Base-by-base conservation (phyloP, 768 basidiomycete genomes). In the Collybia sp. region DNA sequence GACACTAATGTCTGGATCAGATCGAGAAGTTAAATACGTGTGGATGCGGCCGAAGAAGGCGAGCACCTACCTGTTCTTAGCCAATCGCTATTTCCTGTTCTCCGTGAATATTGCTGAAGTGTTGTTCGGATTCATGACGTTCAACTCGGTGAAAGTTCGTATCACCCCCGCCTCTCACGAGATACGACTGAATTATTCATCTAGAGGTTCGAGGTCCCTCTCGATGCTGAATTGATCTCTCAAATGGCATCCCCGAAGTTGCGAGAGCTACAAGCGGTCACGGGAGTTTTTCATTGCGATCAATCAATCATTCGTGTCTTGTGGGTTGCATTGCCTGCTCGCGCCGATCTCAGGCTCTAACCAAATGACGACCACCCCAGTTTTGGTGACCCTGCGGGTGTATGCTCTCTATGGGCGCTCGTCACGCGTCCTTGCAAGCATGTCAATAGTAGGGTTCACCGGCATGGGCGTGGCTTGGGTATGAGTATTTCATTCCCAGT, bases 61-160 rank as follows among this genome's bases (percentile, higher is more conserved):
- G 8, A 69, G 72, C 43, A 62, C 72, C 1, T 64, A 66, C 31
- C 64, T 70, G 53, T 80, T 80, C 57, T 70, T 75, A 40, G 39
- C 73, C 31, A 76, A 77, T 48, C 72, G 78, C 5, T 81, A 81
- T 45, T 50, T 73, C 25, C 64, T 72, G 2, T 63, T 75, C 42
- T 57, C 73, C 34, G 71, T 67, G 19, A 68, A 67, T 40, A 53
- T 70, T 13, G 54, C 50, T 9, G 61, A 66, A n/a, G 52, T 56
- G 2, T 45, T 63, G 12, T 52, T 69, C 30, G 59, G 52, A 3
- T 66, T 68, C 48, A 52, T 56, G 38, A 55, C 3, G 3, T 8
- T 25, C 61, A 13, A 39, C 67, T 19, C 42, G 54, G 5, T 6
- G n/a, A 48, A 6, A 40, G 55, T 15, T 62, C 65, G 37, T 16